Percentiles rank a stretch among this genome's conserved stretches.
Evolutionary conservation across 2,329 filamentous ascomycete genomes (phyloP).

Genomic region (Immersiporthe knoxdaviesiana): DNA sequence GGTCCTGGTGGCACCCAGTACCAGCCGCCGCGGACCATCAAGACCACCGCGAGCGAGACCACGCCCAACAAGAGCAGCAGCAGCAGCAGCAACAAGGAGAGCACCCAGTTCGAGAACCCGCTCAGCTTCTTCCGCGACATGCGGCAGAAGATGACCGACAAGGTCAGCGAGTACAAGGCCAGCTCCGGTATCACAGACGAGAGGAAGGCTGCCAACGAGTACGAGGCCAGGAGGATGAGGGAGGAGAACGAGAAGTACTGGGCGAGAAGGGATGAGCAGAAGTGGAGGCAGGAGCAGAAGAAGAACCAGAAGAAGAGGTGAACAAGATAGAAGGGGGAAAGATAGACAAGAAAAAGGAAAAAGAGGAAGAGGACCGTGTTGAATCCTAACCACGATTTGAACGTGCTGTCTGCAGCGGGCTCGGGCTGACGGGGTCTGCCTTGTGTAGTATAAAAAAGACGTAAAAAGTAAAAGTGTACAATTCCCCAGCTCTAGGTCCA

Average conservation of each 20-base stretch:
- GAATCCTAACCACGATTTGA: neutral
- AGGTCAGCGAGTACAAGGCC: constrained; percentile 4
- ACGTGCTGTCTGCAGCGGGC: neutral
- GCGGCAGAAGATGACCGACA: constrained; percentile 14
- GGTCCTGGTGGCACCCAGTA: constrained; percentile 31
- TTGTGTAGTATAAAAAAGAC: neutral
- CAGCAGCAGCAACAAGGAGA: too few species aligned
- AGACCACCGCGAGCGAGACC: constrained; percentile 30
- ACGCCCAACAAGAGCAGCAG: neutral
- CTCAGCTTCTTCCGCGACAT: constrained; percentile 10
- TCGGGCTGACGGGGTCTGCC: neutral
- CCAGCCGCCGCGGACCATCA: constrained; percentile 39
- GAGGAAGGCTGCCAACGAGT: neutral
- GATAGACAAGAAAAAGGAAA: constrained; percentile 1
- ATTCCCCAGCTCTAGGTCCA: neutral
- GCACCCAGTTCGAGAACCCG: constrained; percentile 14
- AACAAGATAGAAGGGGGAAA: neutral
- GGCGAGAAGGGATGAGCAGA: constrained; percentile 14
- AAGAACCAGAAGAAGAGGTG: constrained; percentile 8
- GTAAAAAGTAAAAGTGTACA: neutral
- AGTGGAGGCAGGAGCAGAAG: constrained; percentile 15
- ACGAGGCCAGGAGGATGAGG: constrained; percentile 19
- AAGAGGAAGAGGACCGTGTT: constrained; percentile 65
- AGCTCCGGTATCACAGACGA: constrained; percentile 4
- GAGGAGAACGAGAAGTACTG: constrained; percentile 27